Conservation (phyloP, 352 stramenopile species). For the Phytophthora ohioensis region DNA sequence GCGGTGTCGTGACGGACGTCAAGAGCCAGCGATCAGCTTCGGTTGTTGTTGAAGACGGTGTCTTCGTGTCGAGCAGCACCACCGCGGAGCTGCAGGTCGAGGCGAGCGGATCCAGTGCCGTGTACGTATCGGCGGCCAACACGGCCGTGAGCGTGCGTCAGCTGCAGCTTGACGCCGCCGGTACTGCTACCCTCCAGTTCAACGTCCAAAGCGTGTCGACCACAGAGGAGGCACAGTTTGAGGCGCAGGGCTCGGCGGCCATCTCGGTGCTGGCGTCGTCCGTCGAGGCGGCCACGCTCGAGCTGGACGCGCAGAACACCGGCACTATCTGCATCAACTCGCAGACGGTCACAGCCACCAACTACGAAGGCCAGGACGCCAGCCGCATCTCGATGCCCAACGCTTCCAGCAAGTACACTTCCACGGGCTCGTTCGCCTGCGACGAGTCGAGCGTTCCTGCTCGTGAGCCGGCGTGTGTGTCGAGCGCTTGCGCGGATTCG, state of each 20-base stretch:
- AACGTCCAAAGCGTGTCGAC: constrained; percentile 33
- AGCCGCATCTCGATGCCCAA: constrained; percentile 50
- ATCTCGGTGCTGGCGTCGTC: constrained; percentile 37
- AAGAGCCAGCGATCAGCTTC: constrained; percentile 36
- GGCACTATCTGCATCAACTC: constrained; percentile 38
- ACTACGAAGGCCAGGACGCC: constrained; percentile 28
- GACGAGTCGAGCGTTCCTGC: constrained; percentile 29
- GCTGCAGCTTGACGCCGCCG: constrained; percentile 27
- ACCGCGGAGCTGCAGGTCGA: constrained; percentile 41
- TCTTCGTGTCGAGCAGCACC: constrained; percentile 35
- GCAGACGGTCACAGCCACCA: constrained; percentile 26
- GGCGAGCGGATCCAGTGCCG: constrained; percentile 34
- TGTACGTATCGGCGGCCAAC: constrained; percentile 36
- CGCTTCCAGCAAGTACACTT: constrained; percentile 36
- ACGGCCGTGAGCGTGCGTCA: constrained; percentile 32
- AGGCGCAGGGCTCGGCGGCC: constrained; percentile 23
- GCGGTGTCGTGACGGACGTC: constrained; percentile 36
- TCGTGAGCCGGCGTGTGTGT: constrained; percentile 35
- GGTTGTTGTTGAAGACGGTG: constrained; percentile 40
- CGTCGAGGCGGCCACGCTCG: constrained; percentile 22
- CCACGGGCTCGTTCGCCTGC: constrained; percentile 34
- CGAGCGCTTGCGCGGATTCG: constrained; percentile 20
- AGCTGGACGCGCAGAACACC: constrained; percentile 33
- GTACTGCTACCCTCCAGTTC: constrained; percentile 34
- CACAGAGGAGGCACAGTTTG: constrained; percentile 27